Evolutionary conservation across 352 stramenopile genomes (phyloP), one percentile per base, ranked within the genome.

Genomic region (Blastocystis sp.): DNA sequence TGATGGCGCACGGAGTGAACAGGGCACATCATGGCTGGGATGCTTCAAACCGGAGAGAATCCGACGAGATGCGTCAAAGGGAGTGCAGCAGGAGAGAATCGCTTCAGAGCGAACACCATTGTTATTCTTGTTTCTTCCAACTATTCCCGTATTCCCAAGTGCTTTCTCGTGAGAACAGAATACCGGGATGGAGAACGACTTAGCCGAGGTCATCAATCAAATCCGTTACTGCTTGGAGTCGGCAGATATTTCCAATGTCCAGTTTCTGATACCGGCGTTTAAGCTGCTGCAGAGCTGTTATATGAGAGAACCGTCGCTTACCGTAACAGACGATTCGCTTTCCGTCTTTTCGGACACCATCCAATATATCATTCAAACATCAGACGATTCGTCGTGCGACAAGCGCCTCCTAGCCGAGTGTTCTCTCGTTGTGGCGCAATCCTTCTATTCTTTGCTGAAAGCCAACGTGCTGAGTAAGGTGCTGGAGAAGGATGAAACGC

Each of bases 241-340:
- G 23, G 17, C 65, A 38, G 74, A 84, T 52, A 7, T 28, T 23
- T 69, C 23, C 11, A 84, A 62, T 38, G 34, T 70, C 34, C 74
- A 84, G 45, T 84, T 69, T 69, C 40, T 84, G 21, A 84, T 84
- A 34, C 74, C 74, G 53, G 56, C 74, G 19, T 84, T 43, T 17
- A 84, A 84, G 48, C 28, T 84, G 38, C 60, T 84, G 2, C 59
- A 43, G 19, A 67, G 56, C 45, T 66, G 2, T 28, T 69, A 69
- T 38, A 59, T 62, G 59, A 45, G 66, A 34, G 34, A 84, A 11
- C 45, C 74, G 3, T 14, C 21, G n/a, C n/a, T 48, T 21, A 5
- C 21, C n/a, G 61, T 69, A 2, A 64, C 21, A 23, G 52, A 84
- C 19, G 52, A 48, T 5, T 14, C 45, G 23, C 60, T 84, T n/a